Base-by-base conservation (phyloP, 257 asterid genomes). In the Anisodus tanguticus region DNA sequence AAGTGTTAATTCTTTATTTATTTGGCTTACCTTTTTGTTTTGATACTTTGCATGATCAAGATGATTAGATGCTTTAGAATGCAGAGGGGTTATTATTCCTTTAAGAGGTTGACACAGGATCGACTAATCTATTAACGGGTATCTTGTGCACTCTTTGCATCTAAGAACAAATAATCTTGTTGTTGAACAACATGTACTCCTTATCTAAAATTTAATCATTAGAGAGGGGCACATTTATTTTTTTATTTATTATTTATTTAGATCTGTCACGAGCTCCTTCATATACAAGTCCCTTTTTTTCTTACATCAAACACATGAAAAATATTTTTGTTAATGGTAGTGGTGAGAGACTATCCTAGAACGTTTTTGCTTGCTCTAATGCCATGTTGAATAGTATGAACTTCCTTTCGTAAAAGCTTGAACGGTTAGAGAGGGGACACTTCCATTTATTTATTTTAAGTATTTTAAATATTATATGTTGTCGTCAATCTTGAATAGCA, bases 11-110 rank as follows among this genome's bases (percentile, higher is more conserved):
- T 72, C 80, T 47, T n/a, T 72, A 5, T 72, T 39, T 72, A 19
- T 72, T 47, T 10, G 59, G 41, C 80, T 47, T 47, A n/a, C 59
- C 59, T 72, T 72, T 72, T 72, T 72, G 39, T n/a, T 72, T 26
- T 10, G 41, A 10, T 72, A 72, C 47, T 45, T 22, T 72, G 55
- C 80, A 72, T 47, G 80, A 72, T 72, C 80, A 43, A 72, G 41
- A 47, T 47, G 54, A 45, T 72, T 72, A 19, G 59, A 45, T 45
- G 59, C 80, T 72, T 54, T 72, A 43, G 51, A 70, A 70, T 47
- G 80, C 9, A 9, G 59, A 72, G 59, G n/a, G 80, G 58, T 47
- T 39, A 45, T 72, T 72, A n/a, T 45, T 71, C 58, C 58, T 9
- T 71, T n/a, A 5, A 72, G n/a, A 19, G 58, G 5, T 72, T 72